Conservation (phyloP, 768 basidiomycete genomes). For the Termitomyces sp. region DNA sequence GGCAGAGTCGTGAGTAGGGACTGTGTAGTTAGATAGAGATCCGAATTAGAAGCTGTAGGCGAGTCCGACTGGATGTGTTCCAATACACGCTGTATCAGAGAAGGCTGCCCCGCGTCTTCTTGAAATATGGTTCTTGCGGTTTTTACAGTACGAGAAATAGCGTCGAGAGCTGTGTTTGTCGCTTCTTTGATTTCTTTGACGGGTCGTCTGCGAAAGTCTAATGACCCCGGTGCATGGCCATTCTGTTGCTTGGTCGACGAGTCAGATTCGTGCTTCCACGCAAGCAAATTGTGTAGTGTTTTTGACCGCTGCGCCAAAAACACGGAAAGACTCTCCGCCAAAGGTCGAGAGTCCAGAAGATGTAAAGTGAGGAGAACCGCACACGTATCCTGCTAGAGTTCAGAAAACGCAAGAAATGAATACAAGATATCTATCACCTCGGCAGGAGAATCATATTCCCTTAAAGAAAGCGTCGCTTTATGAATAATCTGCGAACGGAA, state of each 20-base stretch:
- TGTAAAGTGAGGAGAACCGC: constrained; percentile 79
- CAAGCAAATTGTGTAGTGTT: constrained; percentile 42
- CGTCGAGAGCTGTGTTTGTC: constrained; percentile 44
- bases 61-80: constrained; percentile 56
- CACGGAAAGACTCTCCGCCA: constrained; percentile 64
- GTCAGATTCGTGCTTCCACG: constrained; percentile 21
- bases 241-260: constrained; percentile 21
- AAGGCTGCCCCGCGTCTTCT: constrained; percentile 24
- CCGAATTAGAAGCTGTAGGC: constrained; percentile 33
- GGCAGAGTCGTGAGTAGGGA: constrained; percentile 66
- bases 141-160: constrained; percentile 53
- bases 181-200: constrained; percentile 51
- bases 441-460: constrained; percentile 47
- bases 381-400: constrained; percentile 52
- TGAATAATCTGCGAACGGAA: constrained; percentile 88
- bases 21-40: constrained; percentile 61
- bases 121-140: constrained; percentile 56
- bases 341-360: constrained; percentile 81
- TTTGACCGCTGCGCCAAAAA: constrained; percentile 69
- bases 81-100: constrained; percentile 54
- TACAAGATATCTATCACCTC: constrained; percentile 36
- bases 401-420: not conserved
- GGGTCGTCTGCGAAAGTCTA: constrained; percentile 24
- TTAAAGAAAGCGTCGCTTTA: constrained; percentile 77
- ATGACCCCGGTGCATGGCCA: constrained; percentile 23